These are phyloP conservation scores for Alisma plantagoaquatica DNA, from an alignment of 106 monocot genomes.

Conservation along the genomic window DNA sequence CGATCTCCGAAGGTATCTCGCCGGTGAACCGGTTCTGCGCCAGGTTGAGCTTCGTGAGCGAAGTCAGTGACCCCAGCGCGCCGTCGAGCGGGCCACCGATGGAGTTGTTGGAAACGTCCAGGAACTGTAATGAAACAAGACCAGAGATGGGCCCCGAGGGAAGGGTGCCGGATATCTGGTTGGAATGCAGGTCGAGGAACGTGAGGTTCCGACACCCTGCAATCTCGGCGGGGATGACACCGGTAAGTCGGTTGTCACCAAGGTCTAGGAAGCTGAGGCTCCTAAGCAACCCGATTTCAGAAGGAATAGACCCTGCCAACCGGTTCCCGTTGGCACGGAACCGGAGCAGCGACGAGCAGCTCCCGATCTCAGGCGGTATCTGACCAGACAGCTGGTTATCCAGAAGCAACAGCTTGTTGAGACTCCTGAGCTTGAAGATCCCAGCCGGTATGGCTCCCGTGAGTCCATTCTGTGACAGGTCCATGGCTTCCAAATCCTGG, in stretches of 20 bases:
- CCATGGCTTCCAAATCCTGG: slow-evolving; percentile 53
- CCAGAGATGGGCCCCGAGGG: slow-evolving; percentile 29
- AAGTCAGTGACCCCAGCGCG: slow-evolving; percentile 32
- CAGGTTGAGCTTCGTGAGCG: slow-evolving; percentile 67
- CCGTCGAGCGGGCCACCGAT: slow-evolving; percentile 31
- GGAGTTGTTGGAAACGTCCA: slow-evolving; percentile 66
- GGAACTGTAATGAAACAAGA: slow-evolving; percentile 39
- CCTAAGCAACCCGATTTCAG: slow-evolving; percentile 56
- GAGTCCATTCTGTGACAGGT: slow-evolving; percentile 76
- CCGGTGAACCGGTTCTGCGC: slow-evolving; percentile 48
- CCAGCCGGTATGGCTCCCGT: slow-evolving; percentile 56
- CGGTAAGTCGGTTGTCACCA: slow-evolving; percentile 44
- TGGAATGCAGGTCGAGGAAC: slow-evolving; percentile 76
- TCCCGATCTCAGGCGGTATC: slow-evolving; percentile 68
- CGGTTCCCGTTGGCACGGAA: slow-evolving; percentile 58
- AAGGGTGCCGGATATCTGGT: slow-evolving; percentile 34
- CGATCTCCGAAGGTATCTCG: slow-evolving; percentile 52
- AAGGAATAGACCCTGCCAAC: slow-evolving; percentile 47
- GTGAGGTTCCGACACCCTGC: slow-evolving; percentile 66
- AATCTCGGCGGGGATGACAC: slow-evolving; percentile 42
- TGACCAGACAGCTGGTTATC: slow-evolving; percentile 62
- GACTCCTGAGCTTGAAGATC: slow-evolving; percentile 35
- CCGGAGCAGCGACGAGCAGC: slow-evolving; percentile 48
- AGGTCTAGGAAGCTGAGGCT: slow-evolving; percentile 81
- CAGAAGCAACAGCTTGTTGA: slow-evolving; percentile 68